A percentile compares a stretch with the other conserved stretches of the same genome.
These are phyloP conservation scores for Tetragonia tetragonoides DNA, from an alignment of 148 eudicot species.

Conservation along the genomic window DNA sequence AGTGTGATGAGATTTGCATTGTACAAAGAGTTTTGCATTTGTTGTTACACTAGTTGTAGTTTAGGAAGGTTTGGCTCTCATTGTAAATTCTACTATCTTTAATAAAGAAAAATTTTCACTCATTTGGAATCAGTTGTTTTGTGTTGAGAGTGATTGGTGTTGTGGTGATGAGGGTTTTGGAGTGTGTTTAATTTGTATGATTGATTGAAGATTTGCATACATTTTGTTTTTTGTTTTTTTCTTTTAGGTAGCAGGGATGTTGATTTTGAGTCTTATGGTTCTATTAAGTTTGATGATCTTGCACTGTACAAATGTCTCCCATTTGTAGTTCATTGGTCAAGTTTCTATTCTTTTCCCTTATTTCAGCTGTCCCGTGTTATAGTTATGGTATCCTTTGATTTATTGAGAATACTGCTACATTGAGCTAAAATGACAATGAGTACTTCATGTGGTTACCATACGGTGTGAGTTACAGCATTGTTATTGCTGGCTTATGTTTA, in stretches of 20 bases:
- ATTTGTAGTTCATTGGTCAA: not conserved
- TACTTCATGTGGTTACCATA: not conserved
- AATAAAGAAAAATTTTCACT: constrained; percentile 1
- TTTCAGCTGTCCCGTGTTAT: not conserved
- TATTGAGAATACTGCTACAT: not conserved
- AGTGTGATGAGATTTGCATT: constrained; percentile 18
- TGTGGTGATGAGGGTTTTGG: no score
- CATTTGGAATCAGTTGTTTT: not conserved
- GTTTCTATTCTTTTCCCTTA: not conserved
- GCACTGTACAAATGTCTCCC: no score
- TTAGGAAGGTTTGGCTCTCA: not conserved
- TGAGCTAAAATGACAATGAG: not conserved
- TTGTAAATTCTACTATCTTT: constrained; percentile 14
- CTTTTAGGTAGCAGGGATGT: no score
- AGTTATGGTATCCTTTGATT: not conserved
- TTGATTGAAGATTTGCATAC: no score
- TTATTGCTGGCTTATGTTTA: not conserved
- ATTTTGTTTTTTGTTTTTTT: no score
- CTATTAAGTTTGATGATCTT: no score
- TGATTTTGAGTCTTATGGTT: no score
- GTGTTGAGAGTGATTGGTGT: no score
- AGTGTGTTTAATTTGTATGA: no score
- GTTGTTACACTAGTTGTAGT: not conserved
- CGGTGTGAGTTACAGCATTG: not conserved
- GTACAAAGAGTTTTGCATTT: constrained; percentile 8